These are phyloP conservation scores for Hylodesmum podocarpum DNA, from an alignment of 306 rosid species.

Conservation along the genomic window DNA sequence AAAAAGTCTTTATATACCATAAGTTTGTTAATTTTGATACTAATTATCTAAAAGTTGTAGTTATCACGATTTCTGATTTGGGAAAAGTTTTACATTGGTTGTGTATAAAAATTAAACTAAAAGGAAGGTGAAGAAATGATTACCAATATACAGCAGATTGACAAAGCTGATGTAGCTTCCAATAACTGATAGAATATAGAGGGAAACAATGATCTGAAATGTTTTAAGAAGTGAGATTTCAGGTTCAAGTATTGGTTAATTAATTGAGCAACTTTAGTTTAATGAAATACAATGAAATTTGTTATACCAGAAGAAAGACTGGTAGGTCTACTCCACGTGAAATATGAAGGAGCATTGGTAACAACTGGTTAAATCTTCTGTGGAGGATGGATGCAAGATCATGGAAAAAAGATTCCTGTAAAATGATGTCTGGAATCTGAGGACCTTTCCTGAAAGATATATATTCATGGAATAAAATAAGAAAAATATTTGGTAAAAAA, in stretches of 20 bases:
- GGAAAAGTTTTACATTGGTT: too few species aligned
- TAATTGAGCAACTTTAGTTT: neutral
- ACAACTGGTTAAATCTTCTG: constrained; percentile 46
- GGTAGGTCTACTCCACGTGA: constrained; percentile 67
- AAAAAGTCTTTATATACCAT: too few species aligned
- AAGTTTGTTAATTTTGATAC: too few species aligned
- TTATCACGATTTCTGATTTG: too few species aligned
- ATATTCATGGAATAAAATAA: neutral
- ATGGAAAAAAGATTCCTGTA: constrained; percentile 54
- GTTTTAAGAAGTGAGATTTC: neutral
- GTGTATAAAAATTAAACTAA: too few species aligned
- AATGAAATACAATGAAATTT: neutral
- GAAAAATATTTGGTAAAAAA: too few species aligned
- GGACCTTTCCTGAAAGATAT: constrained; percentile 61
- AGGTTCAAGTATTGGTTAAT: neutral
- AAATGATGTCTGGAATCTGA: constrained; percentile 45
- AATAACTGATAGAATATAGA: constrained; percentile 60
- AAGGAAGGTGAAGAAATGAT: constrained; percentile 11
- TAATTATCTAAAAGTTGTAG: too few species aligned
- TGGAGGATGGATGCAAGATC: constrained; percentile 56
- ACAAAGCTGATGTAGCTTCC: constrained; percentile 68
- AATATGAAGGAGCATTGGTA: constrained; percentile 42
- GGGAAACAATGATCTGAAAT: constrained; percentile 59
- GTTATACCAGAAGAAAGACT: constrained; percentile 63
- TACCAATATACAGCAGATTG: constrained; percentile 74